These are phyloP conservation scores for Tremellales sp. DNA, from an alignment of 1,284 basidiomycete species.

Conservation along the genomic window DNA sequence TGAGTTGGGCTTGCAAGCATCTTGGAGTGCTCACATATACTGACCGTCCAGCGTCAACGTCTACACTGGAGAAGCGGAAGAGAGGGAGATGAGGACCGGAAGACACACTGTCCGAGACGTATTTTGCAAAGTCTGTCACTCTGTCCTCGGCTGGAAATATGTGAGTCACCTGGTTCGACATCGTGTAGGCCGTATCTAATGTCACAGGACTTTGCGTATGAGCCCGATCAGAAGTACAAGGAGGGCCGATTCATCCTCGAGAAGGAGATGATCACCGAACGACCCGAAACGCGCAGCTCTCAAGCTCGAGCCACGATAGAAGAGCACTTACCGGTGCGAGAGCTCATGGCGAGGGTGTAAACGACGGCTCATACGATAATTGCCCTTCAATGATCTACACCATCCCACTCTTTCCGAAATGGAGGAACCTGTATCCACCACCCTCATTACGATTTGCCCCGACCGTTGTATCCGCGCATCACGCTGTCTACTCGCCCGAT, in stretches of 20 bases:
- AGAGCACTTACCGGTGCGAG: conserved; percentile 27
- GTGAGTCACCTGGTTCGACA: conserved; percentile 54
- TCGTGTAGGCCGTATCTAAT: neutral
- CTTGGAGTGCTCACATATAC: no score
- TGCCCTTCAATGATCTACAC: no score
- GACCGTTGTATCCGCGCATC: no score
- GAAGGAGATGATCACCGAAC: conserved; percentile 66
- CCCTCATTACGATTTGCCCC: no score
- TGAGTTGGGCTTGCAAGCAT: conserved; percentile 51
- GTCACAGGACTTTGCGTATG: conserved; percentile 80
- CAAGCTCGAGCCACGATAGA: conserved; percentile 27
- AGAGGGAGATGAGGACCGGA: conserved; percentile 94
- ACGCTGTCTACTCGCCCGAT: neutral
- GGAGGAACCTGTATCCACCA: no score
- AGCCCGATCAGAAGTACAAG: conserved; percentile 89
- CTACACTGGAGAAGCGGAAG: conserved; percentile 77
- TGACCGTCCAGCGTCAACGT: conserved; percentile 71
- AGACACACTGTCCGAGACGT: conserved; percentile 94
- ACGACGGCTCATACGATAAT: no score
- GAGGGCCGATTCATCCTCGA: conserved; percentile 98
- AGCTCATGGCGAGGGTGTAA: conserved; percentile 7
- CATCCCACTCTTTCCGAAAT: no score
- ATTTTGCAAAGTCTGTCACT: conserved; percentile 81
- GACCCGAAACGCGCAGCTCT: conserved; percentile 24
- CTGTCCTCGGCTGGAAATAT: conserved; percentile 94